Percentiles rank a stretch among this genome's conserved stretches.
Conservation (phyloP, 495 filamentous ascomycete genomes). For the Antarctomyces pellizariae region DNA sequence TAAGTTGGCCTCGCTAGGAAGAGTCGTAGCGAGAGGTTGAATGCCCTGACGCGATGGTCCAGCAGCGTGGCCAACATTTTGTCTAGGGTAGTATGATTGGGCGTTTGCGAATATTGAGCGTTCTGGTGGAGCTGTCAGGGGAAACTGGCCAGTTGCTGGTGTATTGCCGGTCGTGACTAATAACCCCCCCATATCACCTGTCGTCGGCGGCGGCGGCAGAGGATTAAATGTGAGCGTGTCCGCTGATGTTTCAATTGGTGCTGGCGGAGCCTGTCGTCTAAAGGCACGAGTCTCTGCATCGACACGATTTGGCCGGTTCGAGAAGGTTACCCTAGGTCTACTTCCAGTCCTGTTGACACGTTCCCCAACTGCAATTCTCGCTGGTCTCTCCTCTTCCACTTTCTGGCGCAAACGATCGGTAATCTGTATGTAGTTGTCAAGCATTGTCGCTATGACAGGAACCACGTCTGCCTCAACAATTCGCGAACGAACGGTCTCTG, state of each 20-base stretch:
- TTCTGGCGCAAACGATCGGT: slow-evolving; percentile 75
- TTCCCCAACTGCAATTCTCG: slow-evolving; percentile 10
- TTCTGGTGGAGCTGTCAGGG: slow-evolving; percentile 53
- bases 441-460: slow-evolving; percentile 93
- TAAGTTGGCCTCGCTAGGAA: slow-evolving; percentile 51
- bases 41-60: slow-evolving; percentile 29
- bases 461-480: slow-evolving; percentile 99
- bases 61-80: slow-evolving; percentile 28
- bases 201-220: slow-evolving; percentile 5
- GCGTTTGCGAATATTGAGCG: slow-evolving; percentile 34
- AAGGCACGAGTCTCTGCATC: slow-evolving; percentile 24
- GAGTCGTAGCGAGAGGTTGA: slow-evolving; percentile 42
- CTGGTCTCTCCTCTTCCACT: slow-evolving; percentile 40
- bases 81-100: slow-evolving; percentile 21
- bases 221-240: slow-evolving; percentile 5
- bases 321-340: too few species aligned
- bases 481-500: slow-evolving; percentile 74
- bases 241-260: slow-evolving; percentile 51
- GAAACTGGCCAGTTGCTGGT: slow-evolving; percentile 37
- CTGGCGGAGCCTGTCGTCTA: slow-evolving; percentile 45
- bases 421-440: slow-evolving; percentile 95
- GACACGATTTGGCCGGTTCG: slow-evolving; percentile 18
- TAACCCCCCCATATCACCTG: slow-evolving; percentile 10
- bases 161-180: slow-evolving; percentile 23
- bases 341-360: too few species aligned